A percentile compares a stretch with the other conserved stretches of the same genome.
phyloP scores from a whole-genome alignment of 352 stramenopile species.

The Phytophthora cactorum region DNA sequence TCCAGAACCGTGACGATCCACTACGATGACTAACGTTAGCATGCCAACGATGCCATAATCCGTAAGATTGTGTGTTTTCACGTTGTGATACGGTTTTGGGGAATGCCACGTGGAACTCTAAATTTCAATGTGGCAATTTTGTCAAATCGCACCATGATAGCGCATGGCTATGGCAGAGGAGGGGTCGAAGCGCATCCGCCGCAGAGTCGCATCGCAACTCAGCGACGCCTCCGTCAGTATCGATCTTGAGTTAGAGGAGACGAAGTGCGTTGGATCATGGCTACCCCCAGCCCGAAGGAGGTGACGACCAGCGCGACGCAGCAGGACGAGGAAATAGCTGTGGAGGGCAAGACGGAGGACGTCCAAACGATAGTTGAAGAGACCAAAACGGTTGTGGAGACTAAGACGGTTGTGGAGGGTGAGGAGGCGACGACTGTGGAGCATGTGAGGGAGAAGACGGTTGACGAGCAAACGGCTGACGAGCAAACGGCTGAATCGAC shows the following conservation, averaged over 20 bases:
- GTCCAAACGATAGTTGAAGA: not conserved
- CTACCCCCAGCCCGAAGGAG: conserved; percentile 13
- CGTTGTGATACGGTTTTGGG: not conserved
- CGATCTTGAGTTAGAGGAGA: conserved; percentile 8
- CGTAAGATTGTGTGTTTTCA: not conserved
- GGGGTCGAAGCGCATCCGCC: not conserved
- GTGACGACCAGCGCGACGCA: conserved; percentile 5
- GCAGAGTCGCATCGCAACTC: conserved; percentile 5
- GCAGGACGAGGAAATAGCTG: conserved; percentile 1
- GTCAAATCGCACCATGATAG: conserved; percentile 15
- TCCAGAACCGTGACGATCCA: conserved; percentile 27
- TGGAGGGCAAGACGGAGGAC: not conserved
- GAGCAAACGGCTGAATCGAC: not conserved
- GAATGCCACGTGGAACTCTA: conserved; percentile 1
- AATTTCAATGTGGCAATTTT: conserved; percentile 8
- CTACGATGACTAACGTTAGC: conserved; percentile 27
- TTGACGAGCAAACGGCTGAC: not conserved
- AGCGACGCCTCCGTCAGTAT: conserved; percentile 18
- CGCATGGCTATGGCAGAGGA: conserved; percentile 9
- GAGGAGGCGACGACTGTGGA: not conserved
- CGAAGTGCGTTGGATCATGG: conserved; percentile 15
- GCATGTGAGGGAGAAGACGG: not conserved
- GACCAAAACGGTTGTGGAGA: not conserved
- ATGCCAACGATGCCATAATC: not conserved
- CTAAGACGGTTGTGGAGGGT: not conserved